Base-by-base conservation (phyloP, 108 stramenopile species). In the Skeletonema grethae region DNA sequence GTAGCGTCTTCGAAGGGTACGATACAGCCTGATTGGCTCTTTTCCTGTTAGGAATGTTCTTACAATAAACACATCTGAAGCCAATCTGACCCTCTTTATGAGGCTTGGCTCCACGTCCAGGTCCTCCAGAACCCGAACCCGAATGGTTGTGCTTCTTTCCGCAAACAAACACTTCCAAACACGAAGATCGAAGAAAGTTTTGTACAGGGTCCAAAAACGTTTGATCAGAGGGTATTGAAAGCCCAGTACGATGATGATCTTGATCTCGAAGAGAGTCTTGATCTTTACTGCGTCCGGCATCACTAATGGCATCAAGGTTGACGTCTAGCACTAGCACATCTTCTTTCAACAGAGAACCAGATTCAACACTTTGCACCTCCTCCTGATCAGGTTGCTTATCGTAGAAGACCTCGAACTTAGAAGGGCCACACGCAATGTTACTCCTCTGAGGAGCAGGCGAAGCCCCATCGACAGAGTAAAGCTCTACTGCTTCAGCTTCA, bases 191-290 rank as follows among this genome's bases (percentile, higher is more conserved):
- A 56, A 67, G 66, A 18, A 67, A 67, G 36, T 25, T 67, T 10
- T 67, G 36, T 1, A 56, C 53, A 38, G 66, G 66, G 24, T 67
- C 66, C 32, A 67, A 53, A 56, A 67, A 67, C 4, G 18, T 4
- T 13, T 36, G 13, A 35, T 67, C 66, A 2, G 56, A 56, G 16
- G 53, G 11, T n/a, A 67, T 10, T 1, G 50, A 34, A 1, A 67
- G 30, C 18, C 18, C 38, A 0, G 15, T 35, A 4, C 34, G 35
- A 22, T 31, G 53, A 28, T 28, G 25, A 28, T 28, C 25, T 28
- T 28, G 25, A 13, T 34, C 32, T 10, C 32, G 2, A 34, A 15
- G 16, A 10, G 7, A 9, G n/a, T 56, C 15, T 20, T 56, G 53
- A 5, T 16, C 30, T 7, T 0, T 34, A 34, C 4, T 34, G 32